Evolutionary conservation across 2,329 filamentous ascomycete species (phyloP), one percentile per base, ranked within the genome.

Genomic region (Alternaria arborescens): DNA sequence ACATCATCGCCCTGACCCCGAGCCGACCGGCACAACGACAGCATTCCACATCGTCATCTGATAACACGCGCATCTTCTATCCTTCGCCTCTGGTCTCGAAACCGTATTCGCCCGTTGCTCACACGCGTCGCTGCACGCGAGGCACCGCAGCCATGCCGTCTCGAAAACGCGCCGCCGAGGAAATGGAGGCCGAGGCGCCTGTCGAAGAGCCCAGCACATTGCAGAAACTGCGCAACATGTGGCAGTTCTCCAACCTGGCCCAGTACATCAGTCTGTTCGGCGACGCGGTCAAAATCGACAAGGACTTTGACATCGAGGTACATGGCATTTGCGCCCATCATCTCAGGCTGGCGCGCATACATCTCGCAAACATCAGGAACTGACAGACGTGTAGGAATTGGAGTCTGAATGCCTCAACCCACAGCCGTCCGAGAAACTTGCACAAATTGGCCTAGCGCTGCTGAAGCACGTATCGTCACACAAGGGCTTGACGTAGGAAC

Each of bases 211-310:
- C 78, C 58, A 77, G 69, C 60, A 73, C 69, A 71, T 83, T 96
- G 28, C 82, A 88, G 60, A 88, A 85, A 67, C 86, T 98, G 68
- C 88, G 94, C 65, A 95, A 92, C 76, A 93, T 92, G 85, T 98
- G 94, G 94, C 91, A 97, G 79, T 97, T 98, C 80, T 92, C 94
- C 62, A 94, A 93, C 73, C 82, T 98, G 8, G 93, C 91, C 81
- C 94, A 99, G 80, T 99, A 93, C 86, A 92, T 98, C 62, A 91
- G 90, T 77, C 87, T 94, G 41, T 99, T 99, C 78, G 94, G 94
- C 63, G 89, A 91, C 72, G 89, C 89, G 43, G 89, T 97, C 77
- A 97, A 97, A 82, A 91, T 98, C 67, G 90, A 95, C 71, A 91
- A 96, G 64, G 89, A 91, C 74, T 85, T 97, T 65, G 93, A 94